Evolutionary conservation across 352 stramenopile species (phyloP).

Genomic region (Pythium folliculosum): DNA sequence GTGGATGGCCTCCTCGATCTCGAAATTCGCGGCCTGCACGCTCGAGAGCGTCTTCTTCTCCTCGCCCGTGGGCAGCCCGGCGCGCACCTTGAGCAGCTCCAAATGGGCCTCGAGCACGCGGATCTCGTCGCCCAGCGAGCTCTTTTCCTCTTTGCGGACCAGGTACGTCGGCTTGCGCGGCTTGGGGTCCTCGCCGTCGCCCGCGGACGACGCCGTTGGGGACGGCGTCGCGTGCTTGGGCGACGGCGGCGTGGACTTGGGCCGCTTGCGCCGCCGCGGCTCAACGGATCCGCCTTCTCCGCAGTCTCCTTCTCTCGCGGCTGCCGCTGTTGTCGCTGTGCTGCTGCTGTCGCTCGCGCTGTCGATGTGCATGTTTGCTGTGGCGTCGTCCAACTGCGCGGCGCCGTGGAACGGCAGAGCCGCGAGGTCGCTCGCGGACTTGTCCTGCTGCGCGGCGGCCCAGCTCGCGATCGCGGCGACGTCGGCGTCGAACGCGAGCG

Average conservation of each 20-base stretch:
- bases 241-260: neutral
- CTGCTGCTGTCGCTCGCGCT: constrained; percentile 3
- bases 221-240: neutral
- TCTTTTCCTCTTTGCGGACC: constrained; percentile 13
- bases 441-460: constrained; percentile 5
- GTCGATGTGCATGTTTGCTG: neutral
- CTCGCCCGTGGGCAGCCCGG: constrained; percentile 8
- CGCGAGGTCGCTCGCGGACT: neutral
- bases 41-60: constrained; percentile 15
- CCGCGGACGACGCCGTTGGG: neutral
- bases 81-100: constrained; percentile 22
- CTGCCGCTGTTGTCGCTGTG: neutral
- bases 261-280: constrained; percentile 6
- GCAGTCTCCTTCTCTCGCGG: no score
- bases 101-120: constrained; percentile 22
- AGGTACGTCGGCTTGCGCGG: constrained; percentile 25
- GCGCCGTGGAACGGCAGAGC: no score
- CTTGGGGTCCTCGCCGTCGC: constrained; percentile 8
- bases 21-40: constrained; percentile 16
- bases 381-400: neutral
- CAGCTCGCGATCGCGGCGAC: constrained; percentile 24
- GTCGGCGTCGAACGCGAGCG: constrained; percentile 13
- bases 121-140: constrained; percentile 19
- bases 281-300: neutral
- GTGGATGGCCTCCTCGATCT: constrained; percentile 25